Evolutionary conservation across 2,329 filamentous ascomycete genomes (phyloP).

Genomic region (Colletotrichum sidae): DNA sequence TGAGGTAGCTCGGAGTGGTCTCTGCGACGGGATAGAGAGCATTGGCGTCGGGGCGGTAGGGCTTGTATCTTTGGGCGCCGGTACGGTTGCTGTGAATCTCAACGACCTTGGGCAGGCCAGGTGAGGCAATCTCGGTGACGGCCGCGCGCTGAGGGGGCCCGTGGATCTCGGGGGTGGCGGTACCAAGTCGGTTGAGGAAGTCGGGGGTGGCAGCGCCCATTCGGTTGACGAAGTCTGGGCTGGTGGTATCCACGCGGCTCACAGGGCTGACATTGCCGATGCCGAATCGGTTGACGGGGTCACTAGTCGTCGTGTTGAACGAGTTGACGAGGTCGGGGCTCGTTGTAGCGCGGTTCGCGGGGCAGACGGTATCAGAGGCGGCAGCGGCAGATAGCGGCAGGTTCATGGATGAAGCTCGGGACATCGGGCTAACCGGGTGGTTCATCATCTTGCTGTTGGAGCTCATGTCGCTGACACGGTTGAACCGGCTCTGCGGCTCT

Average conservation of each 20-base stretch:
- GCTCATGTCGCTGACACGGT: slow-evolving; percentile 24
- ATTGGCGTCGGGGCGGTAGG: slow-evolving; percentile 25
- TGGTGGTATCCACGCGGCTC: slow-evolving; percentile 10
- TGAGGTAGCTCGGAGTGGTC: slow-evolving; percentile 24
- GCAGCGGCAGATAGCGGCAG: not conserved
- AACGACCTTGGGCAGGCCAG: slow-evolving; percentile 34
- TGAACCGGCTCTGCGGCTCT: slow-evolving; percentile 35
- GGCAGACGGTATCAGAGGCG: slow-evolving; percentile 1
- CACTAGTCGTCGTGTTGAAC: too few relatives aligned
- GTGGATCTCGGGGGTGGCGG: slow-evolving; percentile 37
- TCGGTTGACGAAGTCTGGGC: slow-evolving; percentile 5
- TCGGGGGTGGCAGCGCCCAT: too few relatives aligned
- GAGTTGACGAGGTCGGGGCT: too few relatives aligned
- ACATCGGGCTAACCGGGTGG: slow-evolving; percentile 27
- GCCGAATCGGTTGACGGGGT: too few relatives aligned
- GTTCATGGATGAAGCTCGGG: slow-evolving; percentile 5
- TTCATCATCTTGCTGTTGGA: slow-evolving; percentile 34
- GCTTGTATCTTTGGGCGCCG: slow-evolving; percentile 30
- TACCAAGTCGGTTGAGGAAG: slow-evolving; percentile 15
- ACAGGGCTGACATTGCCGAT: slow-evolving; percentile 3
- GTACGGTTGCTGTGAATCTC: slow-evolving; percentile 36
- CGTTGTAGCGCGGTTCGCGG: not conserved
- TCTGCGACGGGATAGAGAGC: slow-evolving; percentile 24
- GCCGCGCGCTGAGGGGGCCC: slow-evolving; percentile 36
- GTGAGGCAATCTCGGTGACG: slow-evolving; percentile 35